Conservation (phyloP, 257 asterid genomes). For the Solanum arcanum region DNA sequence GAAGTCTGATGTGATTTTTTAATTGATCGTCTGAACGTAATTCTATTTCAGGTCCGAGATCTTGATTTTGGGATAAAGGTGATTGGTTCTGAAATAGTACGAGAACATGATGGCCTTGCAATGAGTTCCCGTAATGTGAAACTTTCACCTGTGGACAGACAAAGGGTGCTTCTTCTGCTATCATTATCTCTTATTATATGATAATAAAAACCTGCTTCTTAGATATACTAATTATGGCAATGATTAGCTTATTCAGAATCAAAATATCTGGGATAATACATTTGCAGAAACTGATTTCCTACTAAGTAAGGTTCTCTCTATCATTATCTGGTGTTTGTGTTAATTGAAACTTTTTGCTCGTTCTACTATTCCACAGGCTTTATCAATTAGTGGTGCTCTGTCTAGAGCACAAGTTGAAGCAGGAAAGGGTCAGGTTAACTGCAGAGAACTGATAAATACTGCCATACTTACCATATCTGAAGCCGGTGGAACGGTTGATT, state of each 20-base stretch:
- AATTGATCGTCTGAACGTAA: background rate
- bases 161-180: constrained; percentile 34
- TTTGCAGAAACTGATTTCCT: background rate
- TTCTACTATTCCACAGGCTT: constrained; percentile 37
- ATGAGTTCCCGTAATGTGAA: constrained; percentile 89
- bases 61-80: constrained; percentile 73
- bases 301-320: background rate
- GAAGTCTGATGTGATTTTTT: background rate
- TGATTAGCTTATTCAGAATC: background rate
- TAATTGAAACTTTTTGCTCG: background rate
- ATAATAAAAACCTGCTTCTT: background rate
- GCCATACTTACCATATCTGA: constrained; percentile 29
- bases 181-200: background rate
- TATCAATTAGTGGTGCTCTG: constrained; percentile 58
- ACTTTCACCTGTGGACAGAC: constrained; percentile 58
- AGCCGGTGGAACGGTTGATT: constrained; percentile 83
- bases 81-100: constrained; percentile 61
- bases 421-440: constrained; percentile 38
- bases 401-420: constrained; percentile 45
- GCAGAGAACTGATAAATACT: constrained; percentile 43
- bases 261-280: background rate
- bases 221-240: background rate
- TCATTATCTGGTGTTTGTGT: background rate
- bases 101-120: constrained; percentile 89
- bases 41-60: constrained; percentile 62